Conservation (phyloP, 2,329 filamentous ascomycete genomes). For the Macrophomina phaseolina region DNA sequence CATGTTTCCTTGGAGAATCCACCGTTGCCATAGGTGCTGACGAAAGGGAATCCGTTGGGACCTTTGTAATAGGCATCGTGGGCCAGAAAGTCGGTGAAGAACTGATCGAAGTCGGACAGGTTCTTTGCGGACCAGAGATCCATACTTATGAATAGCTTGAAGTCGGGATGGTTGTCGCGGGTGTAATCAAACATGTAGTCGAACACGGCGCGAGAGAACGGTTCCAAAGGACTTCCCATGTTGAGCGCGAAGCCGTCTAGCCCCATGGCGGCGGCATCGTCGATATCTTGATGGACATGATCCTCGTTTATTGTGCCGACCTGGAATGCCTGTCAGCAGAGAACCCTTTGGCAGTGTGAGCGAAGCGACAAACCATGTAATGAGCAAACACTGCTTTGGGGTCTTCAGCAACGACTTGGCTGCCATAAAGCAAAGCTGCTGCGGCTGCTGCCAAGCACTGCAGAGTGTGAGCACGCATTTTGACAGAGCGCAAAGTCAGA, state of each 20-base stretch:
- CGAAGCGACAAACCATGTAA: slow-evolving; percentile 6
- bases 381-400: slow-evolving; percentile 9
- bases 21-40: slow-evolving; percentile 7
- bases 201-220: neutral
- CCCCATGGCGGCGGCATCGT: slow-evolving; percentile 12
- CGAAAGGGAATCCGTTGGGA: slow-evolving; percentile 11
- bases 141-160: slow-evolving; percentile 20
- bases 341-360: neutral
- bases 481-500: neutral
- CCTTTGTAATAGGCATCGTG: slow-evolving; percentile 14
- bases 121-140: slow-evolving; percentile 8
- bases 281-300: slow-evolving; percentile 11
- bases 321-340: neutral
- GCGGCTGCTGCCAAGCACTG: neutral
- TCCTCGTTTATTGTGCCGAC: slow-evolving; percentile 1
- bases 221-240: neutral
- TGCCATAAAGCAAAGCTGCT: neutral
- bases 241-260: slow-evolving; percentile 10
- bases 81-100: slow-evolving; percentile 3
- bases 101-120: neutral
- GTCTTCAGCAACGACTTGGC: neutral
- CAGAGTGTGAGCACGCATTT: neutral
- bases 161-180: slow-evolving; percentile 15
- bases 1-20: neutral
- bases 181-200: slow-evolving; percentile 19